Base-by-base conservation (phyloP, 2,329 filamentous ascomycete genomes). In the Raffaelea arxii region DNA sequence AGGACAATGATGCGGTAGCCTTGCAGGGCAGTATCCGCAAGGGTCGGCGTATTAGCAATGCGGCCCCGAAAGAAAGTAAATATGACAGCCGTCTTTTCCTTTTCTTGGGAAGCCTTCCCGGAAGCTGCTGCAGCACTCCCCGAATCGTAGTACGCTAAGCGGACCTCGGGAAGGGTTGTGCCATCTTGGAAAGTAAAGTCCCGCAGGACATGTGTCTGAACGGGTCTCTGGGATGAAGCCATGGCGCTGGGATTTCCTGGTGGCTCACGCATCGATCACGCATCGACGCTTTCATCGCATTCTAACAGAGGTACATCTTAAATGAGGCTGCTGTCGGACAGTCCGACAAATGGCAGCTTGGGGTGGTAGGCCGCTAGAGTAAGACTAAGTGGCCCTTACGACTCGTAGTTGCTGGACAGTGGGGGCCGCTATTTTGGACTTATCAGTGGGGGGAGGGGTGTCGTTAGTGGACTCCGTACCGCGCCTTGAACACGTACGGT, bases 1-100 rank as follows among this genome's bases (percentile, higher is more conserved):
- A 68, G 63, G 11, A 76, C 60, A 32, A 78, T 65, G 46, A 77
- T 66, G 52, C 66, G 74, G 60, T 73, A 72, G 22, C 61, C 55
- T 9, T 23, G 10, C 24, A 41, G 27, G 14, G 37, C 9, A n/a
- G 47, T 49, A 2, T 11, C 4, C 12, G 44, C n/a, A 9, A 53
- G 48, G 2, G 27, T 44, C 43, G 27, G 45, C 1, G 47, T 50
- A n/a, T 27, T 42, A 3, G n/a, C 14, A 1, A 53, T 23, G 12
- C 51, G 51, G 5, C 51, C 51, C 4, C 51, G 51, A 36, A 51
- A 51, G 27, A 41, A 51, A n/a, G 38, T 49, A 25, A 53, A 9
- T 2, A 51, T 44, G 2, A 53, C 43, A 6, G 51, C 49, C 7
- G 46, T 47, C 16, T 47, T 48, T 4, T 25, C n/a, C 4, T 38